phyloP scores from a whole-genome alignment of 257 asterid species.

The Avicennia marina region DNA sequence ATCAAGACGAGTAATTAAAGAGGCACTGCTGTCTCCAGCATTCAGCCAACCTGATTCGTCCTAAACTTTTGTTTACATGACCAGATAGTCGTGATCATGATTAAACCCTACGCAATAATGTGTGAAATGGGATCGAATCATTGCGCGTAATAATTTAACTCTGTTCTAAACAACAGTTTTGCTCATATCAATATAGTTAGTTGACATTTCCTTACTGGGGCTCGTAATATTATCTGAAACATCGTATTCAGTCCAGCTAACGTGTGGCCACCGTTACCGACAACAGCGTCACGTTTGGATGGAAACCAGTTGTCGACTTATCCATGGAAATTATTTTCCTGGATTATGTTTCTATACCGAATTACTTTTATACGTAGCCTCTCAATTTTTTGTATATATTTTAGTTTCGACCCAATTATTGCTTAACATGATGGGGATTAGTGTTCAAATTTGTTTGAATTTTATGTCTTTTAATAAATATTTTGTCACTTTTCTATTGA shows the following conservation, averaged over 20 bases:
- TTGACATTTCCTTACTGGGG: conserved; percentile 12
- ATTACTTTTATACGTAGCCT: too few species aligned
- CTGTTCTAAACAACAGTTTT: too few species aligned
- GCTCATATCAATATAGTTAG: too few species aligned
- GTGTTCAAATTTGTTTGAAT: too few species aligned
- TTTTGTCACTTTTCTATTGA: too few species aligned
- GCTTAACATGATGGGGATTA: too few species aligned
- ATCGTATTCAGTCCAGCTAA: conserved; percentile 1
- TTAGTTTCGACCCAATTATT: too few species aligned
- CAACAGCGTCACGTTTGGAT: conserved; percentile 28
- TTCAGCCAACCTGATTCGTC: neutral
- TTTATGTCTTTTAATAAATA: too few species aligned
- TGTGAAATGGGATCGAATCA: neutral
- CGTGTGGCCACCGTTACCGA: conserved; percentile 27
- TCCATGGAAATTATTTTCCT: too few species aligned
- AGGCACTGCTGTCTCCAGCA: neutral
- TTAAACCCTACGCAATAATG: neutral
- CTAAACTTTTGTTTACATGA: conserved; percentile 14
- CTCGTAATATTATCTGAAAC: neutral
- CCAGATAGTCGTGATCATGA: conserved; percentile 30
- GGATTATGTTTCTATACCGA: neutral
- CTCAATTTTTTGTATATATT: too few species aligned
- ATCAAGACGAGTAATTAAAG: conserved; percentile 15
- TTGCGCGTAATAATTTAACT: too few species aligned
- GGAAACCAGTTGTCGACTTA: too few species aligned